A percentile compares a stretch with the other conserved stretches of the same genome.
Conservation (phyloP, 495 filamentous ascomycete genomes). For the Penicillium odoratum region DNA sequence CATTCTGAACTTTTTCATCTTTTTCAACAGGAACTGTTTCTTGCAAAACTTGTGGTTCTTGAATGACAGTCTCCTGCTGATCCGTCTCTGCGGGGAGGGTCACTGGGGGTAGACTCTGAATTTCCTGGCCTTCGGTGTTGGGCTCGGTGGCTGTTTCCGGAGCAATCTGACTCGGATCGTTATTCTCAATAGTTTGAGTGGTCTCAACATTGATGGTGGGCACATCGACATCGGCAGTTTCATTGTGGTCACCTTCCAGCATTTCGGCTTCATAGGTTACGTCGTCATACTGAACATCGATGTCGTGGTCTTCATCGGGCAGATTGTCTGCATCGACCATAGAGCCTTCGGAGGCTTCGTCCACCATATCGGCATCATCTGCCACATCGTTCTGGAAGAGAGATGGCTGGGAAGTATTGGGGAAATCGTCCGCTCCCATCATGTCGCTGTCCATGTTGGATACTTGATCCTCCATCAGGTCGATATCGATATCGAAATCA, state of each 20-base stretch:
- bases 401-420: conserved; percentile 33
- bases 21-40: not conserved
- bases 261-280: conserved; percentile 44
- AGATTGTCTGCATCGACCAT: conserved; percentile 41
- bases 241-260: conserved; percentile 45
- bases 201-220: conserved; percentile 31
- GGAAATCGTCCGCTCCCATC: conserved; percentile 54
- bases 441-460: conserved; percentile 61
- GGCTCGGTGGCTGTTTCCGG: not conserved
- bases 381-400: conserved; percentile 32
- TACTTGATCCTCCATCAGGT: conserved; percentile 56
- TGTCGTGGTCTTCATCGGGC: conserved; percentile 31
- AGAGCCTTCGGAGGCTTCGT: conserved; percentile 44
- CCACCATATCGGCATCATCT: conserved; percentile 52
- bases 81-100: not conserved
- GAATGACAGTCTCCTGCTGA: not conserved
- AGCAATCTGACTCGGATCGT: conserved; percentile 8
- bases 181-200: conserved; percentile 12
- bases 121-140: not conserved
- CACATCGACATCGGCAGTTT: conserved; percentile 33
- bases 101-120: not conserved
- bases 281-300: conserved; percentile 40
- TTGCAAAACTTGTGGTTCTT: conserved; percentile 4
- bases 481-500: conserved; percentile 76
- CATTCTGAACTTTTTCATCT: conserved; percentile 1